A percentile compares a stretch with the other conserved stretches of the same genome.
Evolutionary conservation across 257 asterid genomes (phyloP).

Genomic region (Henckelia pumila): DNA sequence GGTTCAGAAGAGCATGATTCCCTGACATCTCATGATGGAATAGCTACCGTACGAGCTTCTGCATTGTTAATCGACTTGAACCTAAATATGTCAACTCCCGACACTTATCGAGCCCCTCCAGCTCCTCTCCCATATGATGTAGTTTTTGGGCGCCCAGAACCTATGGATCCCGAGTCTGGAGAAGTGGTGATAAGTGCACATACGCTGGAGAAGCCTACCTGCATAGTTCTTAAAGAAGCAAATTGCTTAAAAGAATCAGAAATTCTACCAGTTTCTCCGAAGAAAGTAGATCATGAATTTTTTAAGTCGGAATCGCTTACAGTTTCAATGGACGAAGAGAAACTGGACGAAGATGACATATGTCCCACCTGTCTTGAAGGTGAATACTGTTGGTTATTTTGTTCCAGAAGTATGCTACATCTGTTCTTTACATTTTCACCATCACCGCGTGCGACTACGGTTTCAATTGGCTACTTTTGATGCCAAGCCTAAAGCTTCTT

Average conservation of each 20-base stretch:
- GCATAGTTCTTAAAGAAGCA: constrained; percentile 34
- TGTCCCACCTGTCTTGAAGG: constrained; percentile 62
- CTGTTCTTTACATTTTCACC: not conserved
- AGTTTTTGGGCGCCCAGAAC: constrained; percentile 40
- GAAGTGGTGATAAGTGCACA: constrained; percentile 24
- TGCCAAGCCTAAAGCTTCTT: not conserved
- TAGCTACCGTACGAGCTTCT: constrained; percentile 34
- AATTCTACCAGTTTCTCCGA: constrained; percentile 27
- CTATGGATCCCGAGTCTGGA: constrained; percentile 28
- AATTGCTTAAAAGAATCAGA: constrained; percentile 30
- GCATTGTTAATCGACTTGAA: constrained; percentile 44
- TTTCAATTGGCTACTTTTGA: not conserved
- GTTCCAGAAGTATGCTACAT: not conserved
- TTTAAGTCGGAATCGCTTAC: constrained; percentile 27
- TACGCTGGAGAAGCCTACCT: constrained; percentile 23
- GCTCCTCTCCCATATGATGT: constrained; percentile 53
- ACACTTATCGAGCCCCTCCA: constrained; percentile 51
- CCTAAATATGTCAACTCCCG: constrained; percentile 50
- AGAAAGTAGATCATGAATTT: constrained; percentile 28
- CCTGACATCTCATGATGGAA: constrained; percentile 43
- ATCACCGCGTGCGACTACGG: not conserved
- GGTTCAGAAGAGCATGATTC: constrained; percentile 45
- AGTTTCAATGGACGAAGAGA: constrained; percentile 32
- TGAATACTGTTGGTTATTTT: constrained; percentile 2
- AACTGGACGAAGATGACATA: constrained; percentile 41